Conservation (phyloP, 257 asterid genomes). For the Ilex aquifolium region DNA sequence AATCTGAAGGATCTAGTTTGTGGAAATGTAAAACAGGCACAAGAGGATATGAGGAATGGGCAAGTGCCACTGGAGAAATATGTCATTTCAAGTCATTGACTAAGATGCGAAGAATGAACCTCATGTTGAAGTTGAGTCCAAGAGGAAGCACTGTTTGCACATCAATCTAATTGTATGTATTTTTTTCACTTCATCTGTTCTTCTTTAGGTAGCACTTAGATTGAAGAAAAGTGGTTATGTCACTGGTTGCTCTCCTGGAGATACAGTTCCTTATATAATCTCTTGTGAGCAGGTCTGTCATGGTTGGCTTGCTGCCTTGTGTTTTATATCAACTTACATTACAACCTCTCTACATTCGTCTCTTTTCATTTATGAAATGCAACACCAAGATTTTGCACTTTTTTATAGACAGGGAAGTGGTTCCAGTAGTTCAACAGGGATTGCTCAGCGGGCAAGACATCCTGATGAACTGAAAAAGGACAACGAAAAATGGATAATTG, state of each 20-base stretch:
- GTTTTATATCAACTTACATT: not conserved
- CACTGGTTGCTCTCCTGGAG: slow-evolving; percentile 95
- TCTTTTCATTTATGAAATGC: not conserved
- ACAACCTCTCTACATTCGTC: not conserved
- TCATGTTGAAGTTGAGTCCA: slow-evolving; percentile 83
- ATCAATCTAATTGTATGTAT: slow-evolving; percentile 10
- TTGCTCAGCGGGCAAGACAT: slow-evolving; percentile 97
- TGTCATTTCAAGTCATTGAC: slow-evolving; percentile 82
- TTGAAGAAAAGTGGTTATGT: slow-evolving; percentile 78
- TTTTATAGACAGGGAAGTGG: slow-evolving; percentile 53
- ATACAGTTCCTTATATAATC: slow-evolving; percentile 85
- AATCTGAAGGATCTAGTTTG: not conserved
- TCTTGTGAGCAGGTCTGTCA: slow-evolving; percentile 82
- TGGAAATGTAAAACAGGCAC: slow-evolving; percentile 49
- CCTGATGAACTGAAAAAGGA: slow-evolving; percentile 87
- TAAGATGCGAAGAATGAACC: slow-evolving; percentile 92
- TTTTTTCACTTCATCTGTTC: slow-evolving; percentile 9
- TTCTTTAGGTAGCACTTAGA: slow-evolving; percentile 81
- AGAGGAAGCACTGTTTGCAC: slow-evolving; percentile 4
- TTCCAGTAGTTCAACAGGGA: slow-evolving; percentile 58
- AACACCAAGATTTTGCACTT: slow-evolving; percentile 8
- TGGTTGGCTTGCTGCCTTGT: not conserved
- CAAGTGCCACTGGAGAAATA: slow-evolving; percentile 82
- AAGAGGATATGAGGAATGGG: slow-evolving; percentile 87
- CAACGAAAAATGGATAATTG: slow-evolving; percentile 76